phyloP scores from a whole-genome alignment of 2,329 filamentous ascomycete genomes.

The Beauveria australis region DNA sequence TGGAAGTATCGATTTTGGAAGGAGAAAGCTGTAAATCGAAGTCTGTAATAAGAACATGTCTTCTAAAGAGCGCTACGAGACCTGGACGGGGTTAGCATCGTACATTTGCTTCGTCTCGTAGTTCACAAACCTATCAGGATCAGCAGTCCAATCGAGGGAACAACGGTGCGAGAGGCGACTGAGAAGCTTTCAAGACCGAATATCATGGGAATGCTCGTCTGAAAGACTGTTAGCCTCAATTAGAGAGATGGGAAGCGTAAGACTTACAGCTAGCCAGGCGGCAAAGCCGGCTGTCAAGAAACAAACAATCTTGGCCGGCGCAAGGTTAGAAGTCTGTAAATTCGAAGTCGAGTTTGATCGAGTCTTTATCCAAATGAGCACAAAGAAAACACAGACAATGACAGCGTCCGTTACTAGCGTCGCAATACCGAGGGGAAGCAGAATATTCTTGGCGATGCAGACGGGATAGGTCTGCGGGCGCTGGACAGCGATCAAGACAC shows the following conservation, averaged over 20 bases:
- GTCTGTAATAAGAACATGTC: background rate
- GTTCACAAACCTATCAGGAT: constrained; percentile 35
- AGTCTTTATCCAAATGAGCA: constrained; percentile 16
- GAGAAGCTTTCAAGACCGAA: constrained; percentile 36
- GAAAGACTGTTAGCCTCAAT: constrained; percentile 9
- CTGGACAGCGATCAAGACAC: constrained; percentile 46
- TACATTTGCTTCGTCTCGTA: background rate
- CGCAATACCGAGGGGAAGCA: constrained; percentile 36
- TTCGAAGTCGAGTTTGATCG: background rate
- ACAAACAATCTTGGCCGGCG: constrained; percentile 30
- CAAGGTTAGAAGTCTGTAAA: constrained; percentile 9
- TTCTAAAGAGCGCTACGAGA: background rate
- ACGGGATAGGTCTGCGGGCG: constrained; percentile 42
- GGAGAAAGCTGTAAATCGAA: background rate
- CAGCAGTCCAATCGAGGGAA: constrained; percentile 43
- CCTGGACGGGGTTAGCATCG: background rate
- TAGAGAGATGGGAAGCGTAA: background rate
- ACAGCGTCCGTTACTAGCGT: constrained; percentile 37
- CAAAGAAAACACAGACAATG: constrained; percentile 34
- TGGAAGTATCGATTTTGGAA: background rate
- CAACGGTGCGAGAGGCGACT: constrained; percentile 37
- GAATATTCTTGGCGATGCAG: constrained; percentile 40
- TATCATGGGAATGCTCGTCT: constrained; percentile 45
- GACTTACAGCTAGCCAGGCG: constrained; percentile 47
- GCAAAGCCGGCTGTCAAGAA: constrained; percentile 35